Conservation (phyloP, 768 basidiomycete species). For the Xerocomellus chrysenteron region DNA sequence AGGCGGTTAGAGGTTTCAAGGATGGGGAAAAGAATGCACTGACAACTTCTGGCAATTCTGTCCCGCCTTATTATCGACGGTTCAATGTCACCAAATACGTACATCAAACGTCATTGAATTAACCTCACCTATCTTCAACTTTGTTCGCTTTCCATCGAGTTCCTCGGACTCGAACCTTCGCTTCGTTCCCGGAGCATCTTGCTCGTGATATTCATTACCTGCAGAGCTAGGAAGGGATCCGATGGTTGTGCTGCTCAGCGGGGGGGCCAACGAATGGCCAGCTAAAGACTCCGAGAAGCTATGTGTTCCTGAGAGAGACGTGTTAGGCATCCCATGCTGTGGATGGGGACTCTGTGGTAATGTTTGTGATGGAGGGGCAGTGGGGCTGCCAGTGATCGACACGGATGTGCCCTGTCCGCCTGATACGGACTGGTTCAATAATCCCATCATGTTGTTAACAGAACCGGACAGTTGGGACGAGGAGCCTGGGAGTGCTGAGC, state of each 20-base stretch:
- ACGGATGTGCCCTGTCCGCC: constrained; percentile 18
- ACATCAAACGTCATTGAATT: constrained; percentile 22
- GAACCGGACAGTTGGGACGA: constrained; percentile 23
- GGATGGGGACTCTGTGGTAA: constrained; percentile 33
- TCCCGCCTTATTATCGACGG: constrained; percentile 29
- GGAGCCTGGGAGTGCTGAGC: constrained; percentile 9
- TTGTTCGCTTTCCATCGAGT: constrained; percentile 63
- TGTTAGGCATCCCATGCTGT: constrained; percentile 23
- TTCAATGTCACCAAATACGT: constrained; percentile 26
- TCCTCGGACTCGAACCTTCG: constrained; percentile 71
- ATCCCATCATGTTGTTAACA: constrained; percentile 23
- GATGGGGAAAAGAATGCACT: constrained; percentile 27
- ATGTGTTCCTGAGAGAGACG: constrained; percentile 25
- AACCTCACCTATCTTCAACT: constrained; percentile 68
- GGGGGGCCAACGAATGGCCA: constrained; percentile 17
- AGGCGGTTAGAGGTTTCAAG: constrained; percentile 10
- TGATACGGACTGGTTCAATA: constrained; percentile 25
- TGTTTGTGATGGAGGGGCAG: constrained; percentile 23
- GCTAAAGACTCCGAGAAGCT: constrained; percentile 26
- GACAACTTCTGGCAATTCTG: constrained; percentile 53
- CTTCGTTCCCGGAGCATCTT: constrained; percentile 65
- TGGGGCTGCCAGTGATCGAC: constrained; percentile 26
- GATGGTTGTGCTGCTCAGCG: constrained; percentile 12
- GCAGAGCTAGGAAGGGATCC: constrained; percentile 9
- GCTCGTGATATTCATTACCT: constrained; percentile 43